Evolutionary conservation across 2,329 filamentous ascomycete genomes (phyloP).

Genomic region (Karstenula rhodostoma): DNA sequence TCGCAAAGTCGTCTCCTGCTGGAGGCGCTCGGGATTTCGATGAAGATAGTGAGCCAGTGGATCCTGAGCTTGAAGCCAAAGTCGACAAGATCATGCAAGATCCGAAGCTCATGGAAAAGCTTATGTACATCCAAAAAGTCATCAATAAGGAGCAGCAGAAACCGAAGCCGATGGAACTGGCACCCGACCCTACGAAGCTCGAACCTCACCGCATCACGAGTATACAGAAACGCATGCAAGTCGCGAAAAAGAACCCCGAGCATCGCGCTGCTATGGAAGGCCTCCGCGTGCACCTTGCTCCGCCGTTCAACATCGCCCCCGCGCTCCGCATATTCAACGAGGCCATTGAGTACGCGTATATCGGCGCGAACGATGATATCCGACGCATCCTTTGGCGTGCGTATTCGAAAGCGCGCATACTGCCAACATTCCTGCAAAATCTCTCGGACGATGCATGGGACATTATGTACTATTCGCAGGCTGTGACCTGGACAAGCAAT

Average conservation of each 20-base stretch:
- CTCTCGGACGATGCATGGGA: conserved; percentile 49
- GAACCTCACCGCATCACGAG: conserved; percentile 32
- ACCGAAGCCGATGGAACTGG: conserved; percentile 26
- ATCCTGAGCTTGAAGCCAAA: conserved; percentile 41
- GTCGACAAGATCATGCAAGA: conserved; percentile 47
- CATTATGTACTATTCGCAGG: conserved; percentile 49
- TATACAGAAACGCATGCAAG: conserved; percentile 34
- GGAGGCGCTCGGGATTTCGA: conserved; percentile 15
- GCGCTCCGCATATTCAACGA: conserved; percentile 45
- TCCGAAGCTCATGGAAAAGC: conserved; percentile 44
- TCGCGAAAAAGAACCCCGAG: conserved; percentile 37
- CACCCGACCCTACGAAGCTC: conserved; percentile 41
- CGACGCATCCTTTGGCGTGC: conserved; percentile 47
- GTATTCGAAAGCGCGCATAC: conserved; percentile 41
- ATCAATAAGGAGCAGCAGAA: conserved; percentile 28
- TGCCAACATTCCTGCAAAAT: conserved; percentile 44
- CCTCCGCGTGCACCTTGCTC: conserved; percentile 38
- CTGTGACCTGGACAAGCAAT: conserved; percentile 46
- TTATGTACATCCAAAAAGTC: conserved; percentile 39
- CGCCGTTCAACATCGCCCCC: conserved; percentile 44
- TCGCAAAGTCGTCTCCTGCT: conserved; percentile 19
- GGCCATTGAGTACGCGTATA: conserved; percentile 44
- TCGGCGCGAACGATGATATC: conserved; percentile 47
- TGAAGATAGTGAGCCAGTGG: conserved; percentile 29
- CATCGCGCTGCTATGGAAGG: conserved; percentile 38